Conservation (phyloP, 257 asterid species). For the Rauvolfia tetraphylla region DNA sequence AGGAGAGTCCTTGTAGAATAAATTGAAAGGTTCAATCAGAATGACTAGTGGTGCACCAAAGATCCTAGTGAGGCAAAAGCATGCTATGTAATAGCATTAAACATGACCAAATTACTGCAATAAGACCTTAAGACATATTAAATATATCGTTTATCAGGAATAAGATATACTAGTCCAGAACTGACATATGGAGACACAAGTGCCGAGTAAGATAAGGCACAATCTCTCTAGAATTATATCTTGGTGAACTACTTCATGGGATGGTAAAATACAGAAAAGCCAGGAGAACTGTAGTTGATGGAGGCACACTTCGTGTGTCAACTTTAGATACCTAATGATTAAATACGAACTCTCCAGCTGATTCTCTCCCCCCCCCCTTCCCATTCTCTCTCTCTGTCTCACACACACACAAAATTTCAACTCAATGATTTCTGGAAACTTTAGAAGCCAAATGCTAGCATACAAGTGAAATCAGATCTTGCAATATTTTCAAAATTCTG, state of each 20-base stretch:
- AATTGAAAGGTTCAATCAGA: neutral
- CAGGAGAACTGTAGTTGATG: neutral
- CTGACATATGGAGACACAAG: neutral
- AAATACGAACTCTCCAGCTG: neutral
- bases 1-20: neutral
- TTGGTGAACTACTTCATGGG: neutral
- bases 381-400: no score
- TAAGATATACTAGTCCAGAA: neutral
- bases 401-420: neutral
- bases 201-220: neutral
- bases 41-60: neutral
- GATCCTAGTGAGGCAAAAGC: slow-evolving; percentile 1
- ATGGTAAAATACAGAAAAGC: no score
- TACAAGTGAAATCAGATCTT: neutral
- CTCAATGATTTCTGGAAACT: neutral
- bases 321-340: neutral
- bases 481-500: neutral
- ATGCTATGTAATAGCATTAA: neutral
- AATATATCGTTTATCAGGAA: neutral
- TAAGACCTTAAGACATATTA: neutral
- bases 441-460: neutral
- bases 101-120: no score
- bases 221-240: neutral
- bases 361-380: no score
- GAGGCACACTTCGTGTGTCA: neutral